Evolutionary conservation across 495 filamentous ascomycete species (phyloP).

Genomic region (Tuber calosporum): DNA sequence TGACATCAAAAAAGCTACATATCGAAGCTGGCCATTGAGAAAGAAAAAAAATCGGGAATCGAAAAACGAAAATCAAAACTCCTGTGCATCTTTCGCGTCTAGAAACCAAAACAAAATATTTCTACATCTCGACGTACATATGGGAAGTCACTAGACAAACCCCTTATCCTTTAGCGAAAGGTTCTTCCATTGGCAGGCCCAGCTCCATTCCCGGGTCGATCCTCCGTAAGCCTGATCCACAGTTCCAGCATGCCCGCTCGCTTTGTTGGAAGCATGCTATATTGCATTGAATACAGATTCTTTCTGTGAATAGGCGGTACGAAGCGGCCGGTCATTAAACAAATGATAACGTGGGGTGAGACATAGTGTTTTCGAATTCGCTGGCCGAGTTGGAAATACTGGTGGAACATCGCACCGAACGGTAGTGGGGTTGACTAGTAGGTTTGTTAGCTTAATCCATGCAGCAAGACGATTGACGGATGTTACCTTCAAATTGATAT

Average conservation of each 20-base stretch:
- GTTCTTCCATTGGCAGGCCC: background rate
- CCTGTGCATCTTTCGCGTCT: background rate
- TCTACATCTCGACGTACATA: background rate
- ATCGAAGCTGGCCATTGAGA: background rate
- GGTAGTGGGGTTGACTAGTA: conserved; percentile 75
- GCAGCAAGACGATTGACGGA: background rate
- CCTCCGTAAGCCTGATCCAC: conserved; percentile 67
- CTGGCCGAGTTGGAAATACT: conserved; percentile 90
- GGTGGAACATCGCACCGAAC: conserved; percentile 87
- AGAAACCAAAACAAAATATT: background rate
- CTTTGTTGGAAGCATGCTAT: conserved; percentile 87
- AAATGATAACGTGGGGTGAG: conserved; percentile 76
- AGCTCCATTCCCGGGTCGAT: conserved; percentile 14
- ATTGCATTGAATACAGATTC: conserved; percentile 93
- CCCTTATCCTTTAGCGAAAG: background rate
- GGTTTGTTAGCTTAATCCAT: conserved; percentile 4
- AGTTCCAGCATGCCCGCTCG: conserved; percentile 74
- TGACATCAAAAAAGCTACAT: background rate
- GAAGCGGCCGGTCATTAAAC: conserved; percentile 80
- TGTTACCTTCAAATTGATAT: conserved; percentile 33
- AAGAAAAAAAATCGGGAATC: background rate
- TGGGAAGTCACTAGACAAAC: background rate
- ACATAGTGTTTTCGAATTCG: conserved; percentile 93
- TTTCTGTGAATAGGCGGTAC: conserved; percentile 86
- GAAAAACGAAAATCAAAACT: background rate